Evolutionary conservation across 352 stramenopile genomes (phyloP), one percentile per base, ranked within the genome.

Genomic region (Phytophthora pseudosyringae): DNA sequence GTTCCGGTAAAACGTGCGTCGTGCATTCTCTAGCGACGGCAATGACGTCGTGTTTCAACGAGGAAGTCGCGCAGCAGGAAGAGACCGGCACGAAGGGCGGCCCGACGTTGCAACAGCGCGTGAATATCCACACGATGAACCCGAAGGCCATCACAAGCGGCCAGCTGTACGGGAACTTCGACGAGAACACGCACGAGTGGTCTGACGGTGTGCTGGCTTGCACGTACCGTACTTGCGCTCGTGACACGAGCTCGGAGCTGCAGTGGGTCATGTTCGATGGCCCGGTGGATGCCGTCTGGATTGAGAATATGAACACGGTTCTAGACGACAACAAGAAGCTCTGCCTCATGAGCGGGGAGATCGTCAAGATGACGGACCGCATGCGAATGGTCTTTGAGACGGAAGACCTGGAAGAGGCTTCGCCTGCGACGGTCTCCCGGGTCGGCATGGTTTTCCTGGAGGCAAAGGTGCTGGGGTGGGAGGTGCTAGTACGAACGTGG

Each of bases 371-470:
- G 94, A 97, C 87, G 7, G 89, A 97, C 15, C 76, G 85, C 7
- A 98, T 98, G 93, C 88, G 83, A n/a, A 98, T 98, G 89, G 97
- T 98, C 68, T 98, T 98, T 60, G 94, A 98, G 67, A 95, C 93
- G 0, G 95, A 98, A 63, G 93, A 98, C 49, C 75, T 98, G 0
- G 85, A 93, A 54, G 86, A 93, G 35, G 89, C 89, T 1, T 95
- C 83, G 0, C 88, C 87, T 5, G 94, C 94, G 12, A 98, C 94
- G 0, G 93, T 98, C 28, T 97, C 90, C 31, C 85, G 94, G 18
- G 94, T 96, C 25, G 94, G 94, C 0, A 98, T 98, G 88, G 88
- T 98, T 32, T 98, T 97, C 58, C 64, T 98, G 4, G 94, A 98
- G 59, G 86, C 90, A 0, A 94, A 97, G 60, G 90, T 96, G 32